Percentiles rank a stretch among this genome's conserved stretches.
Evolutionary conservation across 305 asterid species (phyloP).

Genomic region (Fraxinus velutina): DNA sequence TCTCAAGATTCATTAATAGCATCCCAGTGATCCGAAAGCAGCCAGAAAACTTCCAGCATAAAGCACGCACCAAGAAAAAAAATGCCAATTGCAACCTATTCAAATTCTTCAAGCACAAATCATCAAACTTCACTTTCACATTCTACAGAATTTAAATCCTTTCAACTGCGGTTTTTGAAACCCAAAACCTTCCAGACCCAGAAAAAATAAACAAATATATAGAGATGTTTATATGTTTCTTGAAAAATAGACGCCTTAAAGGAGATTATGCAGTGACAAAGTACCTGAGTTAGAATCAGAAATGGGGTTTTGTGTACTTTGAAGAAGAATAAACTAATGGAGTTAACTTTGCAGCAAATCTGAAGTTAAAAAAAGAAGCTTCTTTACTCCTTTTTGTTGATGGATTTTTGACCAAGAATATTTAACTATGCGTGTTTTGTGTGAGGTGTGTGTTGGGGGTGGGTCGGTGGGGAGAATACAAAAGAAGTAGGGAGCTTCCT

Average conservation of each 20-base stretch:
- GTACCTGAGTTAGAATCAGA: slow-evolving; percentile 18
- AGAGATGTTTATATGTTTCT: background rate
- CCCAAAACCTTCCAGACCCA: slow-evolving; percentile 3
- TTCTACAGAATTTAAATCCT: slow-evolving; percentile 3
- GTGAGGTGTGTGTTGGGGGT: background rate
- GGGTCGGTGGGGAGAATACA: background rate
- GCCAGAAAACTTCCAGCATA: slow-evolving; percentile 12
- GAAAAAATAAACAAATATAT: background rate
- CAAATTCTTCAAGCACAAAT: background rate
- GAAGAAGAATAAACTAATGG: background rate
- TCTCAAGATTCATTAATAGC: slow-evolving; percentile 2
- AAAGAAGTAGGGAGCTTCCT: background rate
- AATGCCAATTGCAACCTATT: background rate
- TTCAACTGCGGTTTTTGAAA: slow-evolving; percentile 2
- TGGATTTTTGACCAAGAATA: background rate
- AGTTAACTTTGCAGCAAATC: slow-evolving; percentile 27
- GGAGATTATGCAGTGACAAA: slow-evolving; percentile 13
- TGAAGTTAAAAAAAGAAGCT: slow-evolving; percentile 33
- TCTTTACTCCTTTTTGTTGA: slow-evolving; percentile 12
- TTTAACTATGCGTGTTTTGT: background rate
- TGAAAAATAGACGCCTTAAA: background rate
- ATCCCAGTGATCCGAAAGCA: slow-evolving; percentile 5
- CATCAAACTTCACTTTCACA: background rate
- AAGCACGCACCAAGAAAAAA: slow-evolving; percentile 3
- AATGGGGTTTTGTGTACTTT: slow-evolving; percentile 14